Percentiles rank a stretch among this genome's conserved stretches.
phyloP scores from a whole-genome alignment of 148 eudicot species.

The Fagopyrum esculentum region DNA sequence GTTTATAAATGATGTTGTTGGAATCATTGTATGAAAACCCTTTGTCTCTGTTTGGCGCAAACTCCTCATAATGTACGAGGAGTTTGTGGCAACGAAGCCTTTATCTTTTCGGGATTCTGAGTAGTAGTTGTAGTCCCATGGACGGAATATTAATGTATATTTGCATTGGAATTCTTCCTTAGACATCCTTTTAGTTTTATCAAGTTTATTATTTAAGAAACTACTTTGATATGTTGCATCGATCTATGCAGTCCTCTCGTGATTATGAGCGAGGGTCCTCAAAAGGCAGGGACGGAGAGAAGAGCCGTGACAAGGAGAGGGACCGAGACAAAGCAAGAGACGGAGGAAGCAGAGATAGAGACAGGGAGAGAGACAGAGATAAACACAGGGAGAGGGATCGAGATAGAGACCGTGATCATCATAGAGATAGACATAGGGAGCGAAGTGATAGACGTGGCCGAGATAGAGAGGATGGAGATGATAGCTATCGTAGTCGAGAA shows the following conservation, averaged over 20 bases:
- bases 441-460: conserved; percentile 56
- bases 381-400: conserved; percentile 24
- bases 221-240: neutral
- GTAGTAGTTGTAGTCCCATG: neutral
- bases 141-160: neutral
- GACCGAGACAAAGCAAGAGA: conserved; percentile 33
- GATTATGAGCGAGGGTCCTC: conserved; percentile 54
- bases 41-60: neutral
- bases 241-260: conserved; percentile 47
- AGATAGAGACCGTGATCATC: conserved; percentile 35
- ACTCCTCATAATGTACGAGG: neutral
- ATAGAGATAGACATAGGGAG: conserved; percentile 54
- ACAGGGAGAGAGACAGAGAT: conserved; percentile 33
- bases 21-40: neutral
- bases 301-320: conserved; percentile 23
- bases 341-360: conserved; percentile 27
- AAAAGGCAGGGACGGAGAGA: conserved; percentile 38
- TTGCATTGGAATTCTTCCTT: neutral
- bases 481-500: conserved; percentile 48
- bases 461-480: conserved; percentile 58
- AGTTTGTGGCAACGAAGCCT: neutral
- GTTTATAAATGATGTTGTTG: neutral
- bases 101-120: neutral
- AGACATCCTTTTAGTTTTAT: neutral
- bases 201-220: neutral